Evolutionary conservation across 2,329 filamentous ascomycete species (phyloP), one percentile per base, ranked within the genome.

Genomic region (Fusarium luffae): DNA sequence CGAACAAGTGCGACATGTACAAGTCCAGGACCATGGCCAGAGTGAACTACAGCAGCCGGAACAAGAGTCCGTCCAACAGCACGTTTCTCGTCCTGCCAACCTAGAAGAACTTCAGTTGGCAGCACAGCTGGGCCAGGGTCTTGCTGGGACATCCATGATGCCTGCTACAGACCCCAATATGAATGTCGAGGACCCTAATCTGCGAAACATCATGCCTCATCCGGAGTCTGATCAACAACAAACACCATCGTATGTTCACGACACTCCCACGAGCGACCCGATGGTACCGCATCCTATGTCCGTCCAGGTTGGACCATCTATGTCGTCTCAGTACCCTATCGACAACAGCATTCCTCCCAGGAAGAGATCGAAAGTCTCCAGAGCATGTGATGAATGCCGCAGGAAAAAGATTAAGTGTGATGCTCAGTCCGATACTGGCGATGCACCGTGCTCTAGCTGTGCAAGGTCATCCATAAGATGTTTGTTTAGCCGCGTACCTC

Each of bases 381-480:
- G 93, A 40, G 94, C 93, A 3, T 97, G 93, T 75, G 93, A 97
- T 76, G 93, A 97, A 77, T 97, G 93, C 77, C 87, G 94, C 44
- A 88, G 93, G 58, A 97, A 97, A 80, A 97, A 95, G 83, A 93
- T 97, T 63, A 93, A 93, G 76, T 97, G 94, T 75, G 93, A 97
- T 80, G 92, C 93, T 7, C 87, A 89, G 64, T 90, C 90, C 11
- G 93, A 97, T 77, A 86, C 86, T 8, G 90, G 89, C 18, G 88
- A 92, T 19, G 88, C 90, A 62, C 90, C 91, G 8, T 97, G 94
- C 75, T 92, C 92, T 4, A 95, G 93, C 75, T 97, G 94, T 78
- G 89, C 90, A 57, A 88, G 93, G 55, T 90, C 92, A 10, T 87
- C 88, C n/a, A 87, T 90, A n/a, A 83, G 85, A 23, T 97, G 94